phyloP scores from a whole-genome alignment of 768 basidiomycete genomes.

The Pleurotus giganteus region DNA sequence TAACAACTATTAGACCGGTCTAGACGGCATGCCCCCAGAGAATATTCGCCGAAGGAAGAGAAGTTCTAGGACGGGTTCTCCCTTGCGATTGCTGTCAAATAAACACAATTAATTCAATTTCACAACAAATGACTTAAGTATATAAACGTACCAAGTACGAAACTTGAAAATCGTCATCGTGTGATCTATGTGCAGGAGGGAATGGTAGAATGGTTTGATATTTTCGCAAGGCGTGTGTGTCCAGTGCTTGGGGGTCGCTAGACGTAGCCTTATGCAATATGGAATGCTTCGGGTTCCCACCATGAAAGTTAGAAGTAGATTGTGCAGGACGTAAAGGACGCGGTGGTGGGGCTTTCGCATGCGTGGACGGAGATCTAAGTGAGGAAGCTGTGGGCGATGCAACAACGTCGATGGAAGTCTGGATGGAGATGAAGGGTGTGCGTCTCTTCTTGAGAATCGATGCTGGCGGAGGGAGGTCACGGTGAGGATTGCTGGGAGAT shows the following conservation, averaged over 20 bases:
- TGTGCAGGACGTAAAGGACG: conserved; percentile 18
- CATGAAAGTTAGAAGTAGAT: conserved; percentile 20
- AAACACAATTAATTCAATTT: neutral
- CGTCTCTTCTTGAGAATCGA: conserved; percentile 21
- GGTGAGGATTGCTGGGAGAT: conserved; percentile 7
- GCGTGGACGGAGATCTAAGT: conserved; percentile 20
- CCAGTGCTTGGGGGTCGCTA: conserved; percentile 16
- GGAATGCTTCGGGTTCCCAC: conserved; percentile 4
- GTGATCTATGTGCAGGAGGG: neutral
- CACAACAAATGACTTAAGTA: neutral
- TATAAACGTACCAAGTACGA: conserved; percentile 9
- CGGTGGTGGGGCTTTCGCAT: neutral
- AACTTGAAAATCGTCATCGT: neutral
- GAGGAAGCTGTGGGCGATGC: conserved; percentile 37
- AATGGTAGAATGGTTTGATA: neutral
- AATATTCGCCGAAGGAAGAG: conserved; percentile 21
- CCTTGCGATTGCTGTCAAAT: conserved; percentile 11
- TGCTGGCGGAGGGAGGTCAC: conserved; percentile 14
- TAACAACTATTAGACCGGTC: conserved; percentile 3
- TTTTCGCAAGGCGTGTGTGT: neutral
- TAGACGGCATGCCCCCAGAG: conserved; percentile 47
- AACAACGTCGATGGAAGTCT: conserved; percentile 14
- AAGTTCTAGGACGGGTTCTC: neutral
- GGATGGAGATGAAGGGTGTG: conserved; percentile 1
- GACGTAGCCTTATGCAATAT: conserved; percentile 20